Evolutionary conservation across 2,329 filamentous ascomycete genomes (phyloP), one percentile per base, ranked within the genome.

Genomic region (Colletotrichum tanaceti): DNA sequence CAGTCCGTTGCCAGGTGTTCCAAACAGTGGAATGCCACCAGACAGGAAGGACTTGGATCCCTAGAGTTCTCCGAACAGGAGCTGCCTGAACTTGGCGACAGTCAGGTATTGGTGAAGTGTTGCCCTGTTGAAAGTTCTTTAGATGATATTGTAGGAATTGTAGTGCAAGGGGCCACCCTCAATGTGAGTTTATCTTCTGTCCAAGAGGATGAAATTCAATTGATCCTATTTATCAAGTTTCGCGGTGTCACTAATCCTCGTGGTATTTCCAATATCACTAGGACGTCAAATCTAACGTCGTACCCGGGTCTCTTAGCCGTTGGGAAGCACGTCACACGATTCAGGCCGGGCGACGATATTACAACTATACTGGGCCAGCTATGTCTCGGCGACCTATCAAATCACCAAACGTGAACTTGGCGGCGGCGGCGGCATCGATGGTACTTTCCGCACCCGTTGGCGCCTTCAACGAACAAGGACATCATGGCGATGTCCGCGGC

Each of bases 401-500:
- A 79, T 78, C 20, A 63, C 79, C 3, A 63, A 68, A 0, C 88
- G 87, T 0, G 73, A 72, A 0, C 71, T 76, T 13, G 78, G 77
- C 7, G 74, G 70, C 16, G 78, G 77, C 7, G 74, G 70, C 16
- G 70, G 71, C 0, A 14, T 74, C 0, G 74, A 80, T 39, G 77
- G 78, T 22, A 78, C 77, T 2, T 66, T 80, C 13, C 75, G 77
- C 22, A 58, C 73, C 73, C 3, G 62, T 73, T n/a, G 77, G 73
- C 2, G 72, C 71, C 5, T 79, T 79, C 57, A 70, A 74, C 58
- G 77, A 79, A 46, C 85, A 91, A 53, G 89, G 88, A n/a, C 0
- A 83, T 93, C 3, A 89, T 93, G 10, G 75, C 78, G 46, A 84
- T 87, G 73, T 90, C 91, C 0, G 72, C 75, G 4, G 82, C 81